Base-by-base conservation (phyloP, 768 basidiomycete genomes). In the Filobasidium wieringae region DNA sequence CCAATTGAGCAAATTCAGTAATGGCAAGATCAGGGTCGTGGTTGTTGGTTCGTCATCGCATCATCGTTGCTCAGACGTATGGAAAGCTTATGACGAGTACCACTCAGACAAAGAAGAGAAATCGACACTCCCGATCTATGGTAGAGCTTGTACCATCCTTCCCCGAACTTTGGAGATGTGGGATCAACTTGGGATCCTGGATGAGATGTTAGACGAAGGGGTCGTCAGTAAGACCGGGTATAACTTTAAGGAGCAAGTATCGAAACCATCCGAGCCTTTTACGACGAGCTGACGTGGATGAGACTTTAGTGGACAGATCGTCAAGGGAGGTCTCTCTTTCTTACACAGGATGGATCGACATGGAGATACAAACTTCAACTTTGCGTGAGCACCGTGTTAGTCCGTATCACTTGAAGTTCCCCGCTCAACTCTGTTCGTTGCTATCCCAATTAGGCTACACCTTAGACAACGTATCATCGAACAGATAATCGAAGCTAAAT, bases 381-480 rank as follows among this genome's bases (percentile, higher is more conserved):
- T 63, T 45, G 49, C 50, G 51, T 51, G 26, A 29, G 49, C 30
- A 9, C 9, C 30, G 24, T 26, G 8, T 22, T 29, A 9, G 24
- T 15, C 14, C 24, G 26, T 39, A 39, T 39, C 36, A 39, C 26
- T 32, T 32, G 49, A 32, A 8, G 8, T 32, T 14, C 7, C 31
- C 17, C 24, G 49, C 9, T 51, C 49, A 7, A 29, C 22, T 11
- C 9, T 47, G 11, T n/a, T 9, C 36, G 11, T 37, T 37, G 36
- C 24, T 47, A 47, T 11, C 11, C 12, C 36, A 39, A 11, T 39
- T 22, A 51, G 49, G 11, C 62, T 63, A 2, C 62, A 63, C 32
- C n/a, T 63, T 15, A 59, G 62, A 5, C 62, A 63, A 34, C 62
- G 62, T 34, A 22, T 63, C 26, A 63, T 52, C 50, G 62, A 63